Base-by-base conservation (phyloP, 1,284 basidiomycete species). In the Pseudozyma flocculosa region DNA sequence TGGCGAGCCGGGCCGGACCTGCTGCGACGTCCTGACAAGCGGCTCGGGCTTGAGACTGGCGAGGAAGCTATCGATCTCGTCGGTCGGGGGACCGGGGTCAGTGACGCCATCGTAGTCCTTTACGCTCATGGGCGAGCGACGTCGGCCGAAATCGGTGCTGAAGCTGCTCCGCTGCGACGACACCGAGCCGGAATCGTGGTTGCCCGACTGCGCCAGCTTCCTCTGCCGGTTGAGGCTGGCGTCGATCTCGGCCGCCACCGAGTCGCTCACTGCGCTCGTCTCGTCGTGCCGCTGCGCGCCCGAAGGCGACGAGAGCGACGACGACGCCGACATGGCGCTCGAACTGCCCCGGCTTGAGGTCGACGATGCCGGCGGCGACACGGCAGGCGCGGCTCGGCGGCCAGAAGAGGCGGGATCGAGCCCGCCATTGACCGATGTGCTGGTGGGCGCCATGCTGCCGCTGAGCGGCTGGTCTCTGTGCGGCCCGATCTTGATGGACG, bases 21-120 rank as follows among this genome's bases (percentile, higher is more conserved):
- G 17, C 15, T 38, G 37, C 15, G 15, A 14, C 15, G 15, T 17
- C 26, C 19, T 38, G 37, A 17, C 37, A 14, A 14, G 5, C 17
- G 15, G 5, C 15, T 38, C 37, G 15, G 37, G 19, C 15, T 65
- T 65, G 29, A 66, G 40, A 38, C 58, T 61, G 4, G 51, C 52
- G 13, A 66, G 45, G 23, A 66, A 66, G 50, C 55, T 61, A 19
- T 66, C 63, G 52, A 66, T 66, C 11, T 54, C 37, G 17, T 61
- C 57, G 19, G 50, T 57, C 11, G 48, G 49, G 7, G 37, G 8
- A 0, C 29, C 5, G 10, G 43, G 26, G 40, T 37, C 45, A 2
- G n/a, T 19, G 13, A 30, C 42, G 15, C 19, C 13, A 2, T 50
- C 29, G 11, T 24, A 24, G 7, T 36, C 29, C 1, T 26, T 21